phyloP scores from a whole-genome alignment of 371 early-diverging fungal genomes.

The Zancudomyces culisetae region DNA sequence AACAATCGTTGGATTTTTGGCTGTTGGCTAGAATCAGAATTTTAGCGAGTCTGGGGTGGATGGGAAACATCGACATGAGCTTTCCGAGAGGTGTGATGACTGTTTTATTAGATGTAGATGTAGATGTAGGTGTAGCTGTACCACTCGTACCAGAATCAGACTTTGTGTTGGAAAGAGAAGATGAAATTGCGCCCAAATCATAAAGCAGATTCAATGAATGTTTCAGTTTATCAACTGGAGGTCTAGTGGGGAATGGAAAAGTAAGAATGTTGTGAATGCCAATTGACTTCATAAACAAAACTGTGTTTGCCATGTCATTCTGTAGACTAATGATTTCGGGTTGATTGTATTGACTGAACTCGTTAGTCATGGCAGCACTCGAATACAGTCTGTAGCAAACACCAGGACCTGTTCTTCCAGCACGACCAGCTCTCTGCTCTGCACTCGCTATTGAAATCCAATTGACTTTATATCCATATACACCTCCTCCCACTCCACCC shows the following conservation, averaged over 20 bases:
- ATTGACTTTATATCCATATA: constrained; percentile 69
- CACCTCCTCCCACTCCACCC: constrained; percentile 51
- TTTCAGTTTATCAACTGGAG: constrained; percentile 32
- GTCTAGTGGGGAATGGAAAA: constrained; percentile 92
- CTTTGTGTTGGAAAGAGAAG: constrained; percentile 31
- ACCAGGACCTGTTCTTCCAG: constrained; percentile 93
- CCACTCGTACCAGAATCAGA: neutral
- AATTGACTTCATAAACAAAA: constrained; percentile 92
- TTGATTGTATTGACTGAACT: constrained; percentile 65
- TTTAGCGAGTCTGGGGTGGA: constrained; percentile 83
- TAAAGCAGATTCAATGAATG: constrained; percentile 51
- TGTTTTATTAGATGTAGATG: constrained; percentile 25
- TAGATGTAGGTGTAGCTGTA: too few relatives aligned
- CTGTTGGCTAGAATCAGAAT: constrained; percentile 81
- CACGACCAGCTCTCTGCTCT: constrained; percentile 94
- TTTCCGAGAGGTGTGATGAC: constrained; percentile 72
- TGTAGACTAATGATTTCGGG: too few relatives aligned
- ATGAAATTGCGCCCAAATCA: constrained; percentile 57
- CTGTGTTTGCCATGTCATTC: constrained; percentile 78
- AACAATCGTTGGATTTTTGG: constrained; percentile 47
- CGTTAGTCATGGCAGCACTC: constrained; percentile 77
- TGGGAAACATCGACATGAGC: constrained; percentile 80
- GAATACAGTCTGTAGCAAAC: constrained; percentile 95
- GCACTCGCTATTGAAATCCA: constrained; percentile 94
- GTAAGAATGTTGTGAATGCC: constrained; percentile 79